Evolutionary conservation across 805 yeast genomes (phyloP), one percentile per base, ranked within the genome.

Genomic region (Novakomyces olei): DNA sequence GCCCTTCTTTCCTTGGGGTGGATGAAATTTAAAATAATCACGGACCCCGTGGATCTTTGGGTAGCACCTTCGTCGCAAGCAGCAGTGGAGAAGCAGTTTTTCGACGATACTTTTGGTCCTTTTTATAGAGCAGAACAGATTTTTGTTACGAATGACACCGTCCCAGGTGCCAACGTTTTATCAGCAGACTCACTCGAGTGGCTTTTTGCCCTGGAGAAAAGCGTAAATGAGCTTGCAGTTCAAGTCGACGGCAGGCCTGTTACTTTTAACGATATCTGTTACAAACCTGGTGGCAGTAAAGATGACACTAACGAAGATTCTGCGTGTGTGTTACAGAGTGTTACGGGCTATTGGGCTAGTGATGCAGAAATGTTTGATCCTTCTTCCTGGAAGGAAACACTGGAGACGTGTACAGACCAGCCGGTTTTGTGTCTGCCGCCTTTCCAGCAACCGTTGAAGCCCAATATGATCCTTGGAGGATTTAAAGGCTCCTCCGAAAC

Each of bases 351-450:
- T 47, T 83, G 80, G 48, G 62, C 62, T 20, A 91, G 88, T 1
- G 63, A 66, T 28, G 51, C 74, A 3, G 44, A 43, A 12, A 51
- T 55, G 26, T 48, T 73, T 4, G 60, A 65, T 5, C 65, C 66
- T 25, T 43, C 42, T 1, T 54, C 55, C 15, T 85, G 92, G 92
- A 47, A 57, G 26, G 39, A 45, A 2, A 55, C 63, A 34, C 46
- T 85, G 7, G 44, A 57, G 34, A 46, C 52, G 3, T 85, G 98
- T 48, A 62, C 88, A 0, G 58, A 63, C 14, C 67, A 79, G 1
- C 96, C 96, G 0, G 95, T 85, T 1, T 72, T 67, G 39, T 85
- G 98, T 47, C 55, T 85, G 26, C 96, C 98, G 0, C 53, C 72
- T 0, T 85, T 83, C 52, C 92, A 79, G 45, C 95, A 81, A 48